Percentiles rank a stretch among this genome's conserved stretches.
Evolutionary conservation across 805 yeast genomes (phyloP).

Genomic region (Brettanomyces sp.): DNA sequence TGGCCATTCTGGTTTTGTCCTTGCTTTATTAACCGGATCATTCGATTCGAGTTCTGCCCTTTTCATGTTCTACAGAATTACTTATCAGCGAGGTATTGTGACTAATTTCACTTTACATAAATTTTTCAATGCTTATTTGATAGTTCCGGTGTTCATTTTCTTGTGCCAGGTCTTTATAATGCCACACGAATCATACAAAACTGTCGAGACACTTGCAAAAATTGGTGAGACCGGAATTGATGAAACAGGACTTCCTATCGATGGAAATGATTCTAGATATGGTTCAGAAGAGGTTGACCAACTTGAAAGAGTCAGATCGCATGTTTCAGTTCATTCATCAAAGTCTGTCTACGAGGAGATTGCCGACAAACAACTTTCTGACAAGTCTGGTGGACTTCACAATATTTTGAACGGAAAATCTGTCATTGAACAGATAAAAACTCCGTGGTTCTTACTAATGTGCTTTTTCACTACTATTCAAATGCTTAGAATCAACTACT

Average conservation of each 20-base stretch:
- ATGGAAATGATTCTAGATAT: slow-evolving; percentile 33
- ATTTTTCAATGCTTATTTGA: slow-evolving; percentile 60
- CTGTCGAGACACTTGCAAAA: slow-evolving; percentile 58
- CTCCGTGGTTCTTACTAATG: slow-evolving; percentile 76
- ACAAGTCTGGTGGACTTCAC: slow-evolving; percentile 57
- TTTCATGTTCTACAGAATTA: slow-evolving; percentile 62
- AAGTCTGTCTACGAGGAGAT: slow-evolving; percentile 60
- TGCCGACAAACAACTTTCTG: slow-evolving; percentile 46
- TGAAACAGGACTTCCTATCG: slow-evolving; percentile 53
- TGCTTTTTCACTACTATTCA: slow-evolving; percentile 73
- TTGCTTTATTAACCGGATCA: slow-evolving; percentile 86
- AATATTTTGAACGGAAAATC: slow-evolving; percentile 66
- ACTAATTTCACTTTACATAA: slow-evolving; percentile 33
- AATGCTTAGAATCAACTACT: slow-evolving; percentile 87
- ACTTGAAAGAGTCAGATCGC: slow-evolving; percentile 13
- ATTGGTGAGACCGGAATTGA: slow-evolving; percentile 66
- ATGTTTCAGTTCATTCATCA: slow-evolving; percentile 26
- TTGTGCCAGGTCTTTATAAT: slow-evolving; percentile 66
- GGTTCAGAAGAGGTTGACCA: slow-evolving; percentile 9
- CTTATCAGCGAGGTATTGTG: slow-evolving; percentile 39
- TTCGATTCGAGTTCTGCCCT: slow-evolving; percentile 90
- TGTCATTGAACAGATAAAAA: slow-evolving; percentile 29
- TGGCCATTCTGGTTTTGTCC: slow-evolving; percentile 64
- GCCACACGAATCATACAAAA: slow-evolving; percentile 73
- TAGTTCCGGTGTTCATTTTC: slow-evolving; percentile 72